Base-by-base conservation (phyloP, 2,329 filamentous ascomycete genomes). In the Pyrenophora tritici-repentis region DNA sequence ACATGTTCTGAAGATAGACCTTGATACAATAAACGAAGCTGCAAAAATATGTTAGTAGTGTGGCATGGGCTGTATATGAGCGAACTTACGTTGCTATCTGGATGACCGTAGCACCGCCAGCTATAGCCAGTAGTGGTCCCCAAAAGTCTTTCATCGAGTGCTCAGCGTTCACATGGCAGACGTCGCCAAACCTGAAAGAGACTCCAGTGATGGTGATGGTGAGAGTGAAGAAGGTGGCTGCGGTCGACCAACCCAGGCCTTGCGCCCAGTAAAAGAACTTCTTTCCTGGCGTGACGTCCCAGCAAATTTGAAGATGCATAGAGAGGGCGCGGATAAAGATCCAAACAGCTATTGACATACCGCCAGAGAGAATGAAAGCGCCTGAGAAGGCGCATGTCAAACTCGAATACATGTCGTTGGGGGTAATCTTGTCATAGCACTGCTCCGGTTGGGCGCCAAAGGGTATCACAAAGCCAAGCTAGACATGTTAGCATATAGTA, bases 241-340 rank as follows among this genome's bases (percentile, higher is more conserved):
- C 91, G 38, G 97, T 81, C 14, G 88, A 89, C 89, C 93, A 97
- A 55, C 94, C 94, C 7, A 86, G 77, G 13, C 83, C 81, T 66
- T 96, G 86, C 3, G 93, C 86, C 59, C 84, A 83, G 79, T 90
- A 91, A 85, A 97, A 97, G 75, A 97, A 97, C 65, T 83, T 89
- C 37, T 86, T 84, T 33, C 94, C 94, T 3, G 96, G 89, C 6
- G 93, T 86, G 29, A 95, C 82, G 73, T 97, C 91, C 94, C 94
- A 99, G 79, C 92, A 97, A 59, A 99, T 97, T 74, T 97, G 94
- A 20, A 99, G 85, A 74, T 99, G 94, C 64, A 99, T 87, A 4
- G 91, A 96, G 29, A 97, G 77, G 0, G 93, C 89, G 57, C 94
- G 86, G 53, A 97, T 82, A 71, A 97, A 96, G 58, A 92, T 83